These are phyloP conservation scores for Pleurotus cornucopiae DNA, from an alignment of 768 basidiomycete genomes.

Conservation along the genomic window DNA sequence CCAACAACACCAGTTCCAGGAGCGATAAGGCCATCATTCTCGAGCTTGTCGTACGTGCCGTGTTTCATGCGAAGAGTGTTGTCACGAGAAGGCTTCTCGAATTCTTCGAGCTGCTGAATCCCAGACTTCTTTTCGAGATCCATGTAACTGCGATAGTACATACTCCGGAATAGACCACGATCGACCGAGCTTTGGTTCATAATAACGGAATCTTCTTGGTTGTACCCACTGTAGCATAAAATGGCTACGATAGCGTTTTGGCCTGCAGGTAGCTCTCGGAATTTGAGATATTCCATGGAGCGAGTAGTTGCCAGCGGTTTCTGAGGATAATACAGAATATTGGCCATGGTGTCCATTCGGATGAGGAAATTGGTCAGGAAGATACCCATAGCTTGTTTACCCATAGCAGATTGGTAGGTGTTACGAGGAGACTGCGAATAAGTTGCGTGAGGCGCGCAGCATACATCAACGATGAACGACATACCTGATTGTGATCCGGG, in stretches of 20 bases:
- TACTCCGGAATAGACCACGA: slow-evolving; percentile 95
- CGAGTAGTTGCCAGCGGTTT: slow-evolving; percentile 98
- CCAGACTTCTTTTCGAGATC: slow-evolving; percentile 98
- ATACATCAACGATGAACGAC: slow-evolving; percentile 16
- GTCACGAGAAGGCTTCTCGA: slow-evolving; percentile 93
- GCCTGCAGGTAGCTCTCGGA: slow-evolving; percentile 97
- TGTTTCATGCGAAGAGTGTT: slow-evolving; percentile 96
- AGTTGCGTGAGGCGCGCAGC: slow-evolving; percentile 9
- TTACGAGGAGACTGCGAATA: slow-evolving; percentile 89
- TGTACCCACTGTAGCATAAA: slow-evolving; percentile 97
- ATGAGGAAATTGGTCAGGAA: slow-evolving; percentile 97
- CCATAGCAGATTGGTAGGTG: slow-evolving; percentile 99
- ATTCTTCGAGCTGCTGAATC: slow-evolving; percentile 87
- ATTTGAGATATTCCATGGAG: slow-evolving; percentile 98
- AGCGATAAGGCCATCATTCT: slow-evolving; percentile 93
- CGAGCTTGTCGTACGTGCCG: slow-evolving; percentile 97
- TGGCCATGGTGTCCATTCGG: slow-evolving; percentile 99
- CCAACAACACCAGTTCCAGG: slow-evolving; percentile 93
- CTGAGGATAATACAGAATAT: slow-evolving; percentile 98
- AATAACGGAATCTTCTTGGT: slow-evolving; percentile 99
- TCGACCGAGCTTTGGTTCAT: slow-evolving; percentile 99
- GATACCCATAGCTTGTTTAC: slow-evolving; percentile 99
- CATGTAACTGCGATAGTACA: slow-evolving; percentile 98
- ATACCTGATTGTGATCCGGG: slow-evolving; percentile 98
- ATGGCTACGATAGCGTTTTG: slow-evolving; percentile 99